These are phyloP conservation scores for Claviceps digitariae DNA, from an alignment of 2,329 filamentous ascomycete species.

Conservation along the genomic window DNA sequence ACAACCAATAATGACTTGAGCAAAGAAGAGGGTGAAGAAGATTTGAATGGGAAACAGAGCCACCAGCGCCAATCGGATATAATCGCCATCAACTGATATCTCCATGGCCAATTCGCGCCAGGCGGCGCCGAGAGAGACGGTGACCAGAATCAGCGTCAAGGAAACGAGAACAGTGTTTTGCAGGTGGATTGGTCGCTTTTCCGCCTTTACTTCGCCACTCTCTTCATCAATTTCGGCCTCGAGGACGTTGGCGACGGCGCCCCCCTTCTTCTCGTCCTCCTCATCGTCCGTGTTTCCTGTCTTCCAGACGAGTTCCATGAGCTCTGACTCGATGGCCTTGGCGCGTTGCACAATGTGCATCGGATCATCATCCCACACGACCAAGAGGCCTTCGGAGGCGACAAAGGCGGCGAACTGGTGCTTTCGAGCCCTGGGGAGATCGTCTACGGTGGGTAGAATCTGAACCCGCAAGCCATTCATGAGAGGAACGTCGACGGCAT, in stretches of 20 bases:
- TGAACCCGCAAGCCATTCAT: conserved; percentile 67
- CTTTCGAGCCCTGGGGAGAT: conserved; percentile 57
- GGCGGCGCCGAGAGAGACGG: conserved; percentile 53
- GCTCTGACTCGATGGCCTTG: conserved; percentile 57
- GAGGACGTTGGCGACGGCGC: conserved; percentile 18
- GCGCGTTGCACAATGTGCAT: conserved; percentile 56
- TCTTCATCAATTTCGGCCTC: conserved; percentile 56
- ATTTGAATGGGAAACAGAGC: conserved; percentile 56
- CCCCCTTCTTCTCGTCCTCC: conserved; percentile 34
- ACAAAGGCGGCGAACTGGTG: conserved; percentile 74
- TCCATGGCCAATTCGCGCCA: conserved; percentile 58
- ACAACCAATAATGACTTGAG: conserved; percentile 63
- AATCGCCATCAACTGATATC: conserved; percentile 49
- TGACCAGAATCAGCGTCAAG: conserved; percentile 52
- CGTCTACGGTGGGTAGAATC: conserved; percentile 57
- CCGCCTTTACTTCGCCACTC: conserved; percentile 51
- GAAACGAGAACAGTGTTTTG: conserved; percentile 57
- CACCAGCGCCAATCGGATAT: conserved; percentile 49
- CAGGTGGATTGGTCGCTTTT: conserved; percentile 53
- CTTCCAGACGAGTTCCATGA: conserved; percentile 69
- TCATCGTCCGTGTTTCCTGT: conserved; percentile 41
- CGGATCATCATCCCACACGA: conserved; percentile 76
- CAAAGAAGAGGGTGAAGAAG: conserved; percentile 74
- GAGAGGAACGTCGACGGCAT: conserved; percentile 61
- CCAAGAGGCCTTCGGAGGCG: conserved; percentile 52